phyloP scores from a whole-genome alignment of 805 yeast species.

The Candida taoyuanica region DNA sequence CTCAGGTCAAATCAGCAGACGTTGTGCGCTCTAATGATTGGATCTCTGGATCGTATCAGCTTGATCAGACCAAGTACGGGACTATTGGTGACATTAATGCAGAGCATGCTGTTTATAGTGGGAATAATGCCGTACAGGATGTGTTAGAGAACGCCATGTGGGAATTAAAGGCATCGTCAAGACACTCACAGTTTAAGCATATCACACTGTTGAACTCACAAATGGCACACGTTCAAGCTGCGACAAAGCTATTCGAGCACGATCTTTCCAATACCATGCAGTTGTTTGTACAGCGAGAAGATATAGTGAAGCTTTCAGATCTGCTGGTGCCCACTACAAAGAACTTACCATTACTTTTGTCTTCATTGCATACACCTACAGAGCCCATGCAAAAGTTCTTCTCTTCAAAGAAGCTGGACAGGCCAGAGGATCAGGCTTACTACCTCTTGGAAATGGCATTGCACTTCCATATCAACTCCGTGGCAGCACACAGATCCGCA shows the following conservation, averaged over 20 bases:
- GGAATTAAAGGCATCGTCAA: background rate
- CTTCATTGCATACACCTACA: slow-evolving; percentile 1
- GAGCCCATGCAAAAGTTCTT: slow-evolving; percentile 6
- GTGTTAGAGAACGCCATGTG: slow-evolving; percentile 2
- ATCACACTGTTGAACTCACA: background rate
- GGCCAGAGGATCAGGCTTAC: slow-evolving; percentile 4
- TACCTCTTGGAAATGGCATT: slow-evolving; percentile 15
- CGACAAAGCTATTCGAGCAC: slow-evolving; percentile 7
- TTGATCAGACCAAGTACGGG: slow-evolving; percentile 1
- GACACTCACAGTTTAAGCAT: background rate
- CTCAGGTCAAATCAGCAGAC: too few relatives aligned
- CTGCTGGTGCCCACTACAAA: slow-evolving; percentile 6
- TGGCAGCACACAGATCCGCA: slow-evolving; percentile 13
- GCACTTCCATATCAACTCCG: slow-evolving; percentile 1
- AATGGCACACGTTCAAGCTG: background rate
- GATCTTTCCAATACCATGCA: slow-evolving; percentile 2
- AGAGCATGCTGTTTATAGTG: background rate
- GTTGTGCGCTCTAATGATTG: slow-evolving; percentile 5
- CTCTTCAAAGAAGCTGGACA: background rate
- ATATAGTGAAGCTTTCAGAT: slow-evolving; percentile 1
- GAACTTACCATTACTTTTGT: slow-evolving; percentile 1
- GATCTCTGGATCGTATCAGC: slow-evolving; percentile 4
- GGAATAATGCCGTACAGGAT: background rate
- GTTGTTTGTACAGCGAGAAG: background rate
- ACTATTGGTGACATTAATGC: background rate